These are phyloP conservation scores for Gillenia trifoliata DNA, from an alignment of 306 rosid genomes.

Conservation along the genomic window DNA sequence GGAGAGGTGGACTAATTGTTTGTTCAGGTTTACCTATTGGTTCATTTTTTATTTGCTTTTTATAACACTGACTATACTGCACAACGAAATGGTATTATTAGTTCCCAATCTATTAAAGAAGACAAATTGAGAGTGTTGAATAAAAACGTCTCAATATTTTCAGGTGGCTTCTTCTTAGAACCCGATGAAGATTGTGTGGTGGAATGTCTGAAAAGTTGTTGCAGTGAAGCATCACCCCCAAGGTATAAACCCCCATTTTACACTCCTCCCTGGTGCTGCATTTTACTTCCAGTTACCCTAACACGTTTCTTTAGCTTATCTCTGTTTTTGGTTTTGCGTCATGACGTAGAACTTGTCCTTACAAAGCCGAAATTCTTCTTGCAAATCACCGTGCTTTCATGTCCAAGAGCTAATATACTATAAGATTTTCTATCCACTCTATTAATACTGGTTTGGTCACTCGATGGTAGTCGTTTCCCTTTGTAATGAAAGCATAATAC, in stretches of 20 bases:
- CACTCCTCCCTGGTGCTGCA: not conserved
- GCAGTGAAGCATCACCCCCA: constrained; percentile 61
- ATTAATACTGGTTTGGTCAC: not conserved
- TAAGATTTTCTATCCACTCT: too few relatives aligned
- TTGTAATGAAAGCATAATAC: not conserved
- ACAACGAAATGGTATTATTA: not conserved
- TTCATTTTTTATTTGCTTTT: constrained; percentile 12
- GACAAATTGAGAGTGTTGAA: not conserved
- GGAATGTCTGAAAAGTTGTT: constrained; percentile 71
- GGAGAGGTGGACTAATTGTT: constrained; percentile 93
- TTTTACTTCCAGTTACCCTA: not conserved
- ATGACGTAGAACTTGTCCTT: not conserved
- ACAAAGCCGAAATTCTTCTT: not conserved
- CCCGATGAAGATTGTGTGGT: constrained; percentile 58
- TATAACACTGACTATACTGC: not conserved
- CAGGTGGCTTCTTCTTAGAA: constrained; percentile 78
- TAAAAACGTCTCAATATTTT: constrained; percentile 5
- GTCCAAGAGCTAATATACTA: too few relatives aligned
- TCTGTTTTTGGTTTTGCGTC: not conserved
- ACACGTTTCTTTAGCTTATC: not conserved
- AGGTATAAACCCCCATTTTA: constrained; percentile 31
- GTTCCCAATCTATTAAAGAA: not conserved
- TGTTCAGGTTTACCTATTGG: constrained; percentile 44
- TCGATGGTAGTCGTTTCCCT: not conserved
- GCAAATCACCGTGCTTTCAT: not conserved